A percentile compares a stretch with the other conserved stretches of the same genome.
These are phyloP conservation scores for Cyphellophora attinorum DNA, from an alignment of 2,329 filamentous ascomycete species.

Conservation along the genomic window DNA sequence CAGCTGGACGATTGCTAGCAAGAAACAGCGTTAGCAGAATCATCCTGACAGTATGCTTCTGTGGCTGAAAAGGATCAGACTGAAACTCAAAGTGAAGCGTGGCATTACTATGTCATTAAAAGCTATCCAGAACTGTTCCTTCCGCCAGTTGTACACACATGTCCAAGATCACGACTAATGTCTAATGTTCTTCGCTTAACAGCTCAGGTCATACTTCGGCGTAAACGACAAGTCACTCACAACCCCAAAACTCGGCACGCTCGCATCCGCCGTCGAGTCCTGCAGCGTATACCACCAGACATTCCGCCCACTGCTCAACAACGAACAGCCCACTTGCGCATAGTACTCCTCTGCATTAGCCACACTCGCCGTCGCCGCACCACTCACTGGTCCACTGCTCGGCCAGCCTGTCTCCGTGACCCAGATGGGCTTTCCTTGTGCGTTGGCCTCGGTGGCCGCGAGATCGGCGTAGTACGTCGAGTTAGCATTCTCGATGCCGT, in stretches of 20 bases:
- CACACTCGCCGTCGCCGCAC: constrained; percentile 45
- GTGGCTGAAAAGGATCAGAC: no score
- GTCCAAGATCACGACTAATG: no score
- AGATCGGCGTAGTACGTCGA: constrained; percentile 60
- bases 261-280: constrained; percentile 20
- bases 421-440: constrained; percentile 51
- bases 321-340: constrained; percentile 50
- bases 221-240: constrained; percentile 25
- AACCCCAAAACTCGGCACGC: constrained; percentile 30
- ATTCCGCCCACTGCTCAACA: constrained; percentile 28
- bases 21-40: no score
- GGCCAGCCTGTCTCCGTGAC: constrained; percentile 61
- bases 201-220: constrained; percentile 29
- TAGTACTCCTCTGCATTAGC: constrained; percentile 57
- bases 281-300: constrained; percentile 35
- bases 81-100: no score
- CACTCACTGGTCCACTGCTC: constrained; percentile 42
- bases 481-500: constrained; percentile 51
- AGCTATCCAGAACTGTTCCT: no score
- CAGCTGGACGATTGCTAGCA: no score
- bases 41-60: no score
- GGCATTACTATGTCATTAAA: no score
- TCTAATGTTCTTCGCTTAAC: no score
- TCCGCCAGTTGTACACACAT: no score
- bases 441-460: constrained; percentile 47